Base-by-base conservation (phyloP, 768 basidiomycete genomes). In the Termitomyces sp. region DNA sequence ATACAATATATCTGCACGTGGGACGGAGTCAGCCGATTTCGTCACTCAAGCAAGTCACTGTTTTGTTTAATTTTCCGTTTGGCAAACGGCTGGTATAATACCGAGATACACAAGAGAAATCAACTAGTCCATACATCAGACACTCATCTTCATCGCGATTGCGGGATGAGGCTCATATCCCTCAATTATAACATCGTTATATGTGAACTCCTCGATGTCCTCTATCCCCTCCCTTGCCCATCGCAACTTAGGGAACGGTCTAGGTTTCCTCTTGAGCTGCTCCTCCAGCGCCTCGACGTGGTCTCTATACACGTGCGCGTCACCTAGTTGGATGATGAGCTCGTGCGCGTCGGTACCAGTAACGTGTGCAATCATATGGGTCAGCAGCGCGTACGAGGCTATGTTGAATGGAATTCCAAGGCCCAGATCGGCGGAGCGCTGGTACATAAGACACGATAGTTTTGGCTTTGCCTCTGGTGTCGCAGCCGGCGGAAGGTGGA, bases 361-460 rank as follows among this genome's bases (percentile, higher is more conserved):
- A 57, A 97, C 85, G 26, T 84, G 87, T n/a, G 96, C 95, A 61
- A 99, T 84, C 92, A 99, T 94, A 72, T 98, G 94, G 0, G 95
- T 97, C 54, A 99, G 84, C 22, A 99, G 83, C 6, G 97, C 91
- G 71, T 98, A 99, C 0, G 97, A 98, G 13, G 96, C 97, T 72
- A 99, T 98, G 72, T 99, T 99, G 83, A 99, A 99, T 0, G 96
- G 96, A 49, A 99, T 92, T 2, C 96, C 96, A 39, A 99, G 90
- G 1, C 96, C 96, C 8, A 98, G 83, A 69, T 99, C 96, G 18
- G 95, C 95, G 13, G 96, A 98, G 47, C 97, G 91, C 68, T 98
- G 96, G 76, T 88, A 98, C 94, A 98, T 94, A 46, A 96, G 80
- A 71, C 95, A 98, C 9, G 93, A 95, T 18, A 98, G 86, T 56